phyloP scores from a whole-genome alignment of 495 filamentous ascomycete genomes.

The Penicillium cosmopolitanum region DNA sequence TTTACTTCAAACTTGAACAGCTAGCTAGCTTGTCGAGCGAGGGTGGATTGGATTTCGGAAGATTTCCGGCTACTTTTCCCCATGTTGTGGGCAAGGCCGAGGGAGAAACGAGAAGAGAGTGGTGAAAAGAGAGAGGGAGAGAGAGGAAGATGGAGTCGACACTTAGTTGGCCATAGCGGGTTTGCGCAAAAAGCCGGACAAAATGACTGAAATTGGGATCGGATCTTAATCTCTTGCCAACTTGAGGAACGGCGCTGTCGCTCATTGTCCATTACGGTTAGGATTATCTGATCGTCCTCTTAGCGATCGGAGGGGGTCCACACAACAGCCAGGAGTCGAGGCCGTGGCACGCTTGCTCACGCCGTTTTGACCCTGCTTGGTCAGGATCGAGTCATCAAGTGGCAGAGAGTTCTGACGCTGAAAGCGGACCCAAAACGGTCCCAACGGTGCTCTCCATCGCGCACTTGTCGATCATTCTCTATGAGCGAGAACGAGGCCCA shows the following conservation, averaged over 20 bases:
- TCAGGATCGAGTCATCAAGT: slow-evolving; percentile 21
- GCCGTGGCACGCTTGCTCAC: slow-evolving; percentile 3
- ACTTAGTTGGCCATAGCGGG: no score
- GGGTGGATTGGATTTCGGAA: slow-evolving; percentile 7
- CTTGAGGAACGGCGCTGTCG: slow-evolving; percentile 32
- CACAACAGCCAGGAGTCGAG: slow-evolving; percentile 8
- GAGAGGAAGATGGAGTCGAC: neutral
- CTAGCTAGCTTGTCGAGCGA: no score
- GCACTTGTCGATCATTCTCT: slow-evolving; percentile 28
- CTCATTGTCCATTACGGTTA: slow-evolving; percentile 31
- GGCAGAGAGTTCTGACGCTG: slow-evolving; percentile 8
- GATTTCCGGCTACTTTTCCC: slow-evolving; percentile 13
- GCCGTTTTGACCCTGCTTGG: slow-evolving; percentile 7
- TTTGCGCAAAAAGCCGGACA: slow-evolving; percentile 5
- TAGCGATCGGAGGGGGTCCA: slow-evolving; percentile 30
- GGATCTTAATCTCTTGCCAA: slow-evolving; percentile 39
- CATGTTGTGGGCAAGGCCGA: neutral
- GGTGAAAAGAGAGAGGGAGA: neutral
- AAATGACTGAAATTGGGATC: slow-evolving; percentile 37
- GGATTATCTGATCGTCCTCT: slow-evolving; percentile 40
- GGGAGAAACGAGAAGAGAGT: no score
- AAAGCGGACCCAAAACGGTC: slow-evolving; percentile 24
- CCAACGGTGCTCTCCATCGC: slow-evolving; percentile 26
- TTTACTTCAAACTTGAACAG: no score
- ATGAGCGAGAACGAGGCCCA: neutral